These are phyloP conservation scores for Uronychia setigera DNA, from an alignment of 73 alveolate species.

Conservation along the genomic window DNA sequence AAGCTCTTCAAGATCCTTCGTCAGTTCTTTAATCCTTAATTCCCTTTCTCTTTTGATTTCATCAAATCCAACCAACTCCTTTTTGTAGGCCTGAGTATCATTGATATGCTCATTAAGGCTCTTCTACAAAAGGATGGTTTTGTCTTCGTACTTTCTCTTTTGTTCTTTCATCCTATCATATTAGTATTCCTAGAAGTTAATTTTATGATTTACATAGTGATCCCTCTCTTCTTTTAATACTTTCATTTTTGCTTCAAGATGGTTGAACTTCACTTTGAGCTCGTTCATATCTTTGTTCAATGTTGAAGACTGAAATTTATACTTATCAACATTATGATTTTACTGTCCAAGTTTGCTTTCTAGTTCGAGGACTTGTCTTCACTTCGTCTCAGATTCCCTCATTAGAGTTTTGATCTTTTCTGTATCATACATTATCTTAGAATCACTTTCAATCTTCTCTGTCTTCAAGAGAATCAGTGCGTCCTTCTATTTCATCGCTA, in stretches of 20 bases:
- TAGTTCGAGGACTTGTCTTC: background rate
- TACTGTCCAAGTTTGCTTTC: background rate
- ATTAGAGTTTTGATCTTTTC: conserved; percentile 41
- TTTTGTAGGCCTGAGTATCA: conserved; percentile 3
- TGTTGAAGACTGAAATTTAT: conserved; percentile 2
- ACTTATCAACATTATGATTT: conserved; percentile 11
- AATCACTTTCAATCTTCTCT: conserved; percentile 48
- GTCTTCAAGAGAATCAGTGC: conserved; percentile 46
- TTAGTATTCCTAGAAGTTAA: conserved; percentile 5
- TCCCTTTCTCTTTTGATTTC: background rate
- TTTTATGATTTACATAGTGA: conserved; percentile 12
- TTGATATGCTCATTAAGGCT: conserved; percentile 15
- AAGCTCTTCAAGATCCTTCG: background rate
- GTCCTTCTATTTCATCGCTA: conserved; percentile 21
- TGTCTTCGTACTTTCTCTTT: conserved; percentile 21
- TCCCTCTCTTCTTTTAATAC: conserved; percentile 9
- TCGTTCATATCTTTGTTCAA: conserved; percentile 19
- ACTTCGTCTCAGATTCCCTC: conserved; percentile 21
- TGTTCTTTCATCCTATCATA: conserved; percentile 20
- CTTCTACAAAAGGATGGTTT: conserved; percentile 25
- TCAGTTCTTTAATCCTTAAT: background rate
- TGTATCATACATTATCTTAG: conserved; percentile 20
- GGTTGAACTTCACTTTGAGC: conserved; percentile 10
- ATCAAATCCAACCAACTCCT: background rate
- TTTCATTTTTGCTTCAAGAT: conserved; percentile 22